Evolutionary conservation across 2,329 filamentous ascomycete species (phyloP).

Genomic region (Cadophora malorum): DNA sequence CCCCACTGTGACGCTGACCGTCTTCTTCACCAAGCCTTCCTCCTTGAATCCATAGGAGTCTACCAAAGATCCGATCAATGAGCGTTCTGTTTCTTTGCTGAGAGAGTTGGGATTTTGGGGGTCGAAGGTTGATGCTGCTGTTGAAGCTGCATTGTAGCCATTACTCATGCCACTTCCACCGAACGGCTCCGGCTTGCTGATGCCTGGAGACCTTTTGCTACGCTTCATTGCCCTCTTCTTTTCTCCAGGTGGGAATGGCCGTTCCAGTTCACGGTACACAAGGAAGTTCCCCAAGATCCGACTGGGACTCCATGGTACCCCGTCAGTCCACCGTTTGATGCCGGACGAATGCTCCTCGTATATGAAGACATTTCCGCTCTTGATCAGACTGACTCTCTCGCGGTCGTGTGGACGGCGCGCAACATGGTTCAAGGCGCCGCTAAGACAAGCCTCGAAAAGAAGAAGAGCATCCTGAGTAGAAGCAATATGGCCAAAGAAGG

Average conservation of each 20-base stretch:
- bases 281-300: slow-evolving; percentile 96
- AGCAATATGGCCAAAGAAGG: slow-evolving; percentile 35
- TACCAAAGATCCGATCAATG: slow-evolving; percentile 79
- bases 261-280: slow-evolving; percentile 97
- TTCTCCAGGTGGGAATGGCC: slow-evolving; percentile 83
- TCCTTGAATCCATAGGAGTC: slow-evolving; percentile 89
- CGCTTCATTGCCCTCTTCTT: slow-evolving; percentile 83
- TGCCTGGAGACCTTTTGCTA: slow-evolving; percentile 51
- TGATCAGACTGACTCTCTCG: slow-evolving; percentile 78
- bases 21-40: slow-evolving; percentile 88
- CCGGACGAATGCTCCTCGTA: slow-evolving; percentile 86
- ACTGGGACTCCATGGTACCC: slow-evolving; percentile 89
- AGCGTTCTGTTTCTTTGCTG: slow-evolving; percentile 43
- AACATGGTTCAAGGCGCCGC: slow-evolving; percentile 74
- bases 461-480: slow-evolving; percentile 66
- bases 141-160: slow-evolving; percentile 29
- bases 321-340: slow-evolving; percentile 95
- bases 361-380: slow-evolving; percentile 86
- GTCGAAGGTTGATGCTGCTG: slow-evolving; percentile 33
- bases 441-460: slow-evolving; percentile 80
- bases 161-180: slow-evolving; percentile 26
- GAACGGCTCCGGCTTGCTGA: slow-evolving; percentile 40
- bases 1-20: slow-evolving; percentile 78
- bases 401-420: slow-evolving; percentile 85
- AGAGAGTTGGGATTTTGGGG: slow-evolving; percentile 34